A percentile compares a stretch with the other conserved stretches of the same genome.
phyloP scores from a whole-genome alignment of 768 basidiomycete species.

The Pisolithus microcarpus region DNA sequence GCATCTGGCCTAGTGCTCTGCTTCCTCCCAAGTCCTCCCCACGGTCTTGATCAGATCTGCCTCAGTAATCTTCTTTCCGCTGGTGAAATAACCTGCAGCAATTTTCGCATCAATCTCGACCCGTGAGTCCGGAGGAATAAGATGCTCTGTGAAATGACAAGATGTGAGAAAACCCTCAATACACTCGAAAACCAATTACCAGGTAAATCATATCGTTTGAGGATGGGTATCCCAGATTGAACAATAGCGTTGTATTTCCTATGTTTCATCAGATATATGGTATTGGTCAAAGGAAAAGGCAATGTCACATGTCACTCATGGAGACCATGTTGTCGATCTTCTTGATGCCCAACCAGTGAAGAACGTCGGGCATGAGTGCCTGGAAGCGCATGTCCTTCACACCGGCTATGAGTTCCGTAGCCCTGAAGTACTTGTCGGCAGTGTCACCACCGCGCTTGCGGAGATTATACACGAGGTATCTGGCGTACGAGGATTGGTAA shows the following conservation, averaged over 20 bases:
- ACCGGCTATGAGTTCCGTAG: constrained; percentile 88
- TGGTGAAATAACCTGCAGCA: constrained; percentile 87
- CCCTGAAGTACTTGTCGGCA: constrained; percentile 90
- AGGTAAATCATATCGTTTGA: constrained; percentile 81
- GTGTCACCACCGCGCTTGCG: constrained; percentile 92
- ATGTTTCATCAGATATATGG: neutral
- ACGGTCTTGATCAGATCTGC: constrained; percentile 82
- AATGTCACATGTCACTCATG: constrained; percentile 81
- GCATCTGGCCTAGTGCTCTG: constrained; percentile 50
- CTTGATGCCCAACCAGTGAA: constrained; percentile 90
- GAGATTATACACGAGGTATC: constrained; percentile 92
- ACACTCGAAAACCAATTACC: constrained; percentile 29
- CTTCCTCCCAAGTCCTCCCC: constrained; percentile 86
- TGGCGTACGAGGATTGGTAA: constrained; percentile 20
- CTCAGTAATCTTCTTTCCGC: constrained; percentile 66
- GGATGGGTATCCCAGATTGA: constrained; percentile 76
- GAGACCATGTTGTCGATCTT: constrained; percentile 87
- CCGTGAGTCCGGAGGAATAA: constrained; percentile 82
- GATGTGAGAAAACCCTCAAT: neutral
- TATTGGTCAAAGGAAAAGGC: constrained; percentile 10
- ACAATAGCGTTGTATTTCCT: constrained; percentile 96
- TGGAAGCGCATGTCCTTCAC: constrained; percentile 96
- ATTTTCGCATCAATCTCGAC: constrained; percentile 98
- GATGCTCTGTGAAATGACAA: constrained; percentile 44
- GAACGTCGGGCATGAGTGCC: constrained; percentile 91